Evolutionary conservation across 1,139 yeast genomes (phyloP), one percentile per base, ranked within the genome.

Genomic region (Magnusiomyces sp.): DNA sequence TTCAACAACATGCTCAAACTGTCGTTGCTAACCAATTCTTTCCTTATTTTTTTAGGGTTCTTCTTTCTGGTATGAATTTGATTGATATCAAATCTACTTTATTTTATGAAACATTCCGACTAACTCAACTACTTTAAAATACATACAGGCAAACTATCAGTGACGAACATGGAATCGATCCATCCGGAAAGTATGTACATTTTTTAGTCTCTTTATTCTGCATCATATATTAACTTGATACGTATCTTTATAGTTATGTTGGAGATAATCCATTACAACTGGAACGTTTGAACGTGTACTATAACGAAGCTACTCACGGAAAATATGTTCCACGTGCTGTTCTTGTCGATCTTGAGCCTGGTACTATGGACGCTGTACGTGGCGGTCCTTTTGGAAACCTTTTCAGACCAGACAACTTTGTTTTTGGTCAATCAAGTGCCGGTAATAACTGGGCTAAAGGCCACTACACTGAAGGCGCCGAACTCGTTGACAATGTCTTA

Each of bases 361-460:
- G 95, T 58, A 87, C 95, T 53, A 83, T 88, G 63, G 96, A 88
- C 62, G 78, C 83, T 40, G 92, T 88, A 55, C 81, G 83, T 64
- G 72, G 84, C 48, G 85, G 95, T 5, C 72, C 76, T 36, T 82
- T 82, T 61, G 95, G 95, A 58, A 79, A 82, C 65, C 74, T 88
- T 62, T 88, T 88, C 70, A 82, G 95, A 70, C 96, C 96, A 27
- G 96, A 88, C 66, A 87, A 88, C 72, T 82, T 79, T 60, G 84
- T 88, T 58, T 85, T 80, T 63, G 95, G 95, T 48, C 95, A 87
- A 69, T 80, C 92, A 34, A 84, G 95, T 39, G 96, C 96, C 5
- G 96, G 95, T 61, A 88, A 88, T 64, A 94, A 85, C 61, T 88
- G 96, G 96, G 96, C 96, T 55, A 88, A 87, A 70, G 96, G 96